Base-by-base conservation (phyloP, 345 rosid species). In the Brassica juncea region DNA sequence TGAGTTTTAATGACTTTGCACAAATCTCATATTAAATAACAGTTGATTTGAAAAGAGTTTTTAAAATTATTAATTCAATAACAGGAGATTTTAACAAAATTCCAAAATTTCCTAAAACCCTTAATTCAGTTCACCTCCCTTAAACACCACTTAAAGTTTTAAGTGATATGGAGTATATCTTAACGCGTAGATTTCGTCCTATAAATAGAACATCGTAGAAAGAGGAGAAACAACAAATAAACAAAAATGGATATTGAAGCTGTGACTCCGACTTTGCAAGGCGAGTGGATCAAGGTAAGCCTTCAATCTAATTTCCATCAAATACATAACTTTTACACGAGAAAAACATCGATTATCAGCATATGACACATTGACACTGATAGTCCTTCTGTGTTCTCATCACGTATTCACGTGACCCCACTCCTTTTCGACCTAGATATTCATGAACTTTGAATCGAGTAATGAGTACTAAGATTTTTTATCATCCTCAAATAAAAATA, bases 231-330 rank as follows among this genome's bases (percentile, higher is more conserved):
- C 68, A 63, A 31, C 23, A 62, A 12, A 12, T 59, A 8, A 23
- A 2, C 12, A 6, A 62, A 14, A 5, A 5, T 30, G 39, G 30
- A 31, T 30, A 62, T n/a, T 31, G 23, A 19, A 63, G 68, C 49
- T 65, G 31, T 39, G 32, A 55, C 71, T 67, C 27, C 57, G 39
- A 23, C 34, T 69, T 1, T 66, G 14, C 16, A 2, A 6, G 52
- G n/a, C 39, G 39, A 49, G 14, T 69, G 72, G 72, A 69, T 69
- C 39, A 49, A 69, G 72, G 72, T 47, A 69, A n/a, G 58, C 58
- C 16, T 52, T 49, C 55, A 49, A 4, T 49, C 55, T 49, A 49
- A 14, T 49, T 49, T 49, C 55, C 14, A 4, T 14, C 55, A 49
- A 49, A 49, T 49, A 49, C 55, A 14, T 49, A 49, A 49, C 42